phyloP scores from a whole-genome alignment of 768 basidiomycete species.

The Glaciozyma martinii region DNA sequence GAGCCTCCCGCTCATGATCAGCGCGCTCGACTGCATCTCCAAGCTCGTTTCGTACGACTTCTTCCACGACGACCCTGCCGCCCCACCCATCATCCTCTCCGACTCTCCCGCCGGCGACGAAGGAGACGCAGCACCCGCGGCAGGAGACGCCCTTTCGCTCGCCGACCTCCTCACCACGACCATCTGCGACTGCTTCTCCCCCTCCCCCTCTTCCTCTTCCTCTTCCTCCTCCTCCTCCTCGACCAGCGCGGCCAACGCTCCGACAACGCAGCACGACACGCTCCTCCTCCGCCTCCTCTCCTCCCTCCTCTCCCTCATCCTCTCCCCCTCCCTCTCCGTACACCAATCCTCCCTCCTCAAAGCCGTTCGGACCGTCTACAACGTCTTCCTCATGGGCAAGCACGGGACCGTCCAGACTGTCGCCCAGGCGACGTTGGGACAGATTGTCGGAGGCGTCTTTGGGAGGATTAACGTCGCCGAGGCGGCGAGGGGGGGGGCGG shows the following conservation, averaged over 20 bases:
- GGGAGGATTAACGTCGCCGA: constrained; percentile 45
- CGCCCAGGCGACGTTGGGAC: constrained; percentile 91
- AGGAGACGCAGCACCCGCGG: constrained; percentile 17
- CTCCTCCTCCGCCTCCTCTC: constrained; percentile 93
- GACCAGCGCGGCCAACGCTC: constrained; percentile 58
- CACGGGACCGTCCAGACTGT: constrained; percentile 94
- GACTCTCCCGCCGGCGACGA: constrained; percentile 15
- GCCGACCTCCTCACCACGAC: constrained; percentile 92
- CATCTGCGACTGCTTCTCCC: constrained; percentile 45
- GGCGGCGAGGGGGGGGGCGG: constrained; percentile 1
- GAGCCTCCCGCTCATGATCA: constrained; percentile 87
- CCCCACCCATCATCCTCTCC: constrained; percentile 44
- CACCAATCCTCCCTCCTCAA: constrained; percentile 95
- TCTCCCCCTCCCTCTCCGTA: constrained; percentile 60
- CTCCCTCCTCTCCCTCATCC: constrained; percentile 75
- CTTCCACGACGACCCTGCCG: constrained; percentile 58
- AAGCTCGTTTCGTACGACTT: constrained; percentile 97
- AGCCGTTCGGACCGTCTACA: constrained; percentile 94
- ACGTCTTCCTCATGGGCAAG: constrained; percentile 83
- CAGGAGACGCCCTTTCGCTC: constrained; percentile 43
- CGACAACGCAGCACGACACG: constrained; percentile 31
- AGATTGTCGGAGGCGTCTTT: constrained; percentile 97
- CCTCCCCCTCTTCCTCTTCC: constrained; percentile 47
- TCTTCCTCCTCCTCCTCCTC: constrained; percentile 81
- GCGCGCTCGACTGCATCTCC: constrained; percentile 92